Percentiles rank a stretch among this genome's conserved stretches.
These are phyloP conservation scores for Fusarium clavum DNA, from an alignment of 2,329 filamentous ascomycete species.

Conservation along the genomic window DNA sequence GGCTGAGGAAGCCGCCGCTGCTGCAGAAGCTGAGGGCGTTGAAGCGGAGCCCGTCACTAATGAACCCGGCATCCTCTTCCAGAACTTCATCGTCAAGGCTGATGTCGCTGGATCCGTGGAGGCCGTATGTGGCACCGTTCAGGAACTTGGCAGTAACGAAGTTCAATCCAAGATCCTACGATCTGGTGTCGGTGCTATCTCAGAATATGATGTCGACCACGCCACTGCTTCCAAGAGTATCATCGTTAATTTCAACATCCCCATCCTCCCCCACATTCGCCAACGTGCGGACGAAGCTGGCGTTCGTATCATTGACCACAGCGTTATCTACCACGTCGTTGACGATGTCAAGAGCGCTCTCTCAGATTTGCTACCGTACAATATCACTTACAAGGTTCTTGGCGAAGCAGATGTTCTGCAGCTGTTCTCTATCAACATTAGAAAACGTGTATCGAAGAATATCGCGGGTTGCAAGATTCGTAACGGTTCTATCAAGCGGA, in stretches of 20 bases:
- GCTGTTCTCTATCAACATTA: constrained; percentile 85
- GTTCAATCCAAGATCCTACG: constrained; percentile 81
- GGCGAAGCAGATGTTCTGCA: constrained; percentile 90
- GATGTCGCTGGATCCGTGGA: constrained; percentile 96
- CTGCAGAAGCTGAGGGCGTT: constrained; percentile 51
- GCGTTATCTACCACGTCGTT: constrained; percentile 83
- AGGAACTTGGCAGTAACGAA: constrained; percentile 85
- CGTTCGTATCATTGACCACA: constrained; percentile 85
- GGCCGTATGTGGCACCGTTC: constrained; percentile 82
- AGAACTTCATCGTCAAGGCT: constrained; percentile 90
- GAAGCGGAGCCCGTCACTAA: constrained; percentile 55
- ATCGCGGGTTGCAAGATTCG: constrained; percentile 90
- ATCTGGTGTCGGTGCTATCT: constrained; percentile 80
- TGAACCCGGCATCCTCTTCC: constrained; percentile 60
- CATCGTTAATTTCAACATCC: constrained; percentile 88
- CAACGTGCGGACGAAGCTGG: constrained; percentile 75
- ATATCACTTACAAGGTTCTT: constrained; percentile 75
- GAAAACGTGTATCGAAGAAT: constrained; percentile 74
- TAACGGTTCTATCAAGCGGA: constrained; percentile 78
- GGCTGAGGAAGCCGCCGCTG: constrained; percentile 51
- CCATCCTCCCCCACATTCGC: constrained; percentile 74
- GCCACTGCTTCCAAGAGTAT: constrained; percentile 80
- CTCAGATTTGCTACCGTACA: constrained; percentile 75
- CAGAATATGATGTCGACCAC: constrained; percentile 89
- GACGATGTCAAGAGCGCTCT: constrained; percentile 78